A percentile compares a stretch with the other conserved stretches of the same genome.
Conservation (phyloP, 2,329 filamentous ascomycete genomes). For the Chlorencoelia australis region DNA sequence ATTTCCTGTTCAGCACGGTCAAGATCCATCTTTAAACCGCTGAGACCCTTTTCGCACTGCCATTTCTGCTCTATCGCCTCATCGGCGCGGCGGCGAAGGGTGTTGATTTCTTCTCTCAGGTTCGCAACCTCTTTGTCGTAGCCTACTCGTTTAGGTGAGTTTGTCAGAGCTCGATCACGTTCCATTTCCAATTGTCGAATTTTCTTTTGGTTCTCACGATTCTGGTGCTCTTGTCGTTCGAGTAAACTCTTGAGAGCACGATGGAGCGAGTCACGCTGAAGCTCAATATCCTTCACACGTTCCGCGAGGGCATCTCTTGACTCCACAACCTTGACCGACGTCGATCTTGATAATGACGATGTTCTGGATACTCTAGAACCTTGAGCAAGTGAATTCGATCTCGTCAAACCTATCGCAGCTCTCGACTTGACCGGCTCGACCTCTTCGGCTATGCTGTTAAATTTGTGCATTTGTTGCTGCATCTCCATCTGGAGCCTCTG, state of each 20-base stretch:
- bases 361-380: conserved; percentile 17
- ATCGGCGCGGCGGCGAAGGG: conserved; percentile 76
- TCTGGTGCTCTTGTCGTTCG: conserved; percentile 76
- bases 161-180: conserved; percentile 59
- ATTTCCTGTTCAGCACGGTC: conserved; percentile 94
- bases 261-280: conserved; percentile 87
- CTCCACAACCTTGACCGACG: conserved; percentile 36
- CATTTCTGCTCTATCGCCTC: conserved; percentile 94
- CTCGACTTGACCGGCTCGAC: conserved; percentile 23
- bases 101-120: conserved; percentile 74
- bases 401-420: conserved; percentile 37
- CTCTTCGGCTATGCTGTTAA: conserved; percentile 54
- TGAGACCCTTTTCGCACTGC: conserved; percentile 84
- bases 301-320: conserved; percentile 62
- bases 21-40: conserved; percentile 88
- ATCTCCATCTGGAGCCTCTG: conserved; percentile 38
- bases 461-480: conserved; percentile 36
- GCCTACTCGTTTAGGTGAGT: conserved; percentile 61
- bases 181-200: conserved; percentile 69
- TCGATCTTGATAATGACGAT: conserved; percentile 46
- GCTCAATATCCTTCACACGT: conserved; percentile 82
- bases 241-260: conserved; percentile 76
- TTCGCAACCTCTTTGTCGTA: conserved; percentile 77
- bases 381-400: conserved; percentile 56
- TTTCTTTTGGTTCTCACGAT: conserved; percentile 72